phyloP scores from a whole-genome alignment of 495 filamentous ascomycete genomes.

The Penicillium mononematosum region DNA sequence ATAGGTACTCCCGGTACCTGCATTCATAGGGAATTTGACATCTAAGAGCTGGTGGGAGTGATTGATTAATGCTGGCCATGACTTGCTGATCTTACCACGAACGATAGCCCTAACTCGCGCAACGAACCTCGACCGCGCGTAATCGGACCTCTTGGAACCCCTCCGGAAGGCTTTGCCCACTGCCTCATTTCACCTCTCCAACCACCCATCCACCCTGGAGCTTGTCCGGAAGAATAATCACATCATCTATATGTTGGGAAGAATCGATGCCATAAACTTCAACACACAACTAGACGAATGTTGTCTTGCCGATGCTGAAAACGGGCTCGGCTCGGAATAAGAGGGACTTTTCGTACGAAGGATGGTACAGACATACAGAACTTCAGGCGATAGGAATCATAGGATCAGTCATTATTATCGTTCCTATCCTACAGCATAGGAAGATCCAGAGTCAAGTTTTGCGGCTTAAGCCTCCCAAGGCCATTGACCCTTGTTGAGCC shows the following conservation, averaged over 20 bases:
- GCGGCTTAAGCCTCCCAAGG: background rate
- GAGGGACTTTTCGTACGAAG: background rate
- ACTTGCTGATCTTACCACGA: background rate
- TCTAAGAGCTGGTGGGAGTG: background rate
- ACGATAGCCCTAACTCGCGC: background rate
- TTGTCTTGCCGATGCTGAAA: background rate
- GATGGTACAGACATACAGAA: background rate
- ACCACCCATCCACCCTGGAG: background rate
- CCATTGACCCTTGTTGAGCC: background rate
- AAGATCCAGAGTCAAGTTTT: background rate
- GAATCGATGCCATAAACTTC: background rate
- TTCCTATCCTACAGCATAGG: background rate
- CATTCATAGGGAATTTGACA: background rate
- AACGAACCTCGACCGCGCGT: background rate
- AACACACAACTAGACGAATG: background rate
- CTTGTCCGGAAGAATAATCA: background rate
- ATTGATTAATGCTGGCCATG: background rate
- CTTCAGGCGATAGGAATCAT: background rate
- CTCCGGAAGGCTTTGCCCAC: background rate
- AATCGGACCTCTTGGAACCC: background rate
- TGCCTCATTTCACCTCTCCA: background rate
- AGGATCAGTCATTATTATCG: background rate
- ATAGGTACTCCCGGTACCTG: slow-evolving; percentile 2
- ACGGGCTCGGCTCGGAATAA: background rate
- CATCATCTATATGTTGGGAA: background rate